Conservation (phyloP, 768 basidiomycete species). For the Chalciporus piperatus region DNA sequence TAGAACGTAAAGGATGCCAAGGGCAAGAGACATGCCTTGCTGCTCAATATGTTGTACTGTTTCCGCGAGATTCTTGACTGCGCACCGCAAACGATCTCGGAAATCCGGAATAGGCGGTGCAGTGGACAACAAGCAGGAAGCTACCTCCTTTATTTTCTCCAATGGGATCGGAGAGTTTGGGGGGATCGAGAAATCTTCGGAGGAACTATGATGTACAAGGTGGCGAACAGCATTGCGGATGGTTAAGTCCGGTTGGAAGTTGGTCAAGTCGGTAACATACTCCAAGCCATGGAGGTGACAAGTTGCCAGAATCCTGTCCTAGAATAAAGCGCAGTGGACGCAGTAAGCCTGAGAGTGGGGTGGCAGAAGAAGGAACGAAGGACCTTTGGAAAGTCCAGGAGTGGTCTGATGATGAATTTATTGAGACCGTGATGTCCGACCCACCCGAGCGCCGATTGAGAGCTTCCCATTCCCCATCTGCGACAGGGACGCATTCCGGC, state of each 20-base stretch:
- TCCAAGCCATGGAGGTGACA: conserved; percentile 59
- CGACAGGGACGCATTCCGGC: conserved; percentile 67
- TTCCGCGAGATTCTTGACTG: conserved; percentile 35
- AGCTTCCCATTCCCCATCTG: conserved; percentile 76
- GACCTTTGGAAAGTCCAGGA: conserved; percentile 70
- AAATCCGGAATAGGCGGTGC: conserved; percentile 3
- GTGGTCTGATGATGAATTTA: conserved; percentile 69
- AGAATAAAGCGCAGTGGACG: conserved; percentile 1
- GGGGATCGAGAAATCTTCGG: conserved; percentile 24
- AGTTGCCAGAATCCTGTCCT: conserved; percentile 82
- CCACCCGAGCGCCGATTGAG: conserved; percentile 34
- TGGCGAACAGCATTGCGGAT: conserved; percentile 72
- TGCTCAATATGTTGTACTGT: conserved; percentile 41
- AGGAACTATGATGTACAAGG: conserved; percentile 23
- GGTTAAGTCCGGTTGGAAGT: conserved; percentile 71
- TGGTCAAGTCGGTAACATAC: conserved; percentile 68
- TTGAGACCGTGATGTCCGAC: conserved; percentile 57
- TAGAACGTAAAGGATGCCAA: neutral
- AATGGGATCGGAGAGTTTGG: conserved; percentile 33
- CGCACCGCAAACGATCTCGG: conserved; percentile 34
- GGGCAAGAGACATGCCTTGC: conserved; percentile 36
- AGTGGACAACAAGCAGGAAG: conserved; percentile 28
- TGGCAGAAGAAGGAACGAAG: neutral
- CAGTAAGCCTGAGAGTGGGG: neutral
- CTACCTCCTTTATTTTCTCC: conserved; percentile 31